phyloP scores from a whole-genome alignment of 495 filamentous ascomycete genomes.

The Elaphomyces granulatus region DNA sequence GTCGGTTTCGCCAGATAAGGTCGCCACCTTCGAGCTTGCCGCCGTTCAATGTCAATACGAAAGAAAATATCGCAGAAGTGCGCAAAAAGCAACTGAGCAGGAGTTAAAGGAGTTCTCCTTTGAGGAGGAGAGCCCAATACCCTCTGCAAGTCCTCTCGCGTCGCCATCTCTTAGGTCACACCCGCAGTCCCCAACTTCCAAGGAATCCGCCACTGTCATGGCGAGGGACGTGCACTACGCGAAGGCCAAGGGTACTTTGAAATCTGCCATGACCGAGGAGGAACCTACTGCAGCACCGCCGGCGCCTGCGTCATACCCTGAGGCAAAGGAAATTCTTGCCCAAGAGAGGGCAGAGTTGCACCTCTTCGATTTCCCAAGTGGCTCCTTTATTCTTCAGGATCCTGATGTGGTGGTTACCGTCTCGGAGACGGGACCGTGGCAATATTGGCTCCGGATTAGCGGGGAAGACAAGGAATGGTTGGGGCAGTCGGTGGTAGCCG shows the following conservation, averaged over 20 bases:
- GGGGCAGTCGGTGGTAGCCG: conserved; percentile 67
- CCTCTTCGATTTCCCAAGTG: conserved; percentile 76
- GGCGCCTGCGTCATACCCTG: conserved; percentile 47
- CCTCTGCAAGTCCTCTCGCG: conserved; percentile 61
- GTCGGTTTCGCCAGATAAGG: conserved; percentile 50
- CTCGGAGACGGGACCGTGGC: conserved; percentile 77
- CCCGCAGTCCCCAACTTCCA: conserved; percentile 15
- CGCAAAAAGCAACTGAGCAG: conserved; percentile 64
- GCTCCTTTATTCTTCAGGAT: conserved; percentile 75
- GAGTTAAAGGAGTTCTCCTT: conserved; percentile 75
- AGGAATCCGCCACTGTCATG: conserved; percentile 28
- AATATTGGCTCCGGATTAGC: conserved; percentile 88
- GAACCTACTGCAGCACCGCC: conserved; percentile 31
- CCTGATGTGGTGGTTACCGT: conserved; percentile 59
- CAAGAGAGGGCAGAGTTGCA: conserved; percentile 75
- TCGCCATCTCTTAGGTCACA: conserved; percentile 43
- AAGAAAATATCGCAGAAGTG: conserved; percentile 68
- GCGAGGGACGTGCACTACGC: conserved; percentile 34
- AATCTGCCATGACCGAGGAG: conserved; percentile 16
- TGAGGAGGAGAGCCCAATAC: conserved; percentile 62
- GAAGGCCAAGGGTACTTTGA: conserved; percentile 26
- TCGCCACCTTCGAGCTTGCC: conserved; percentile 66
- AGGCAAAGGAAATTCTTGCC: conserved; percentile 54
- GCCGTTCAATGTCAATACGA: conserved; percentile 95
- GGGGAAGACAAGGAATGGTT: conserved; percentile 73